Conservation (phyloP, 164 flowering plant species). For the Liriodendron chinense region DNA sequence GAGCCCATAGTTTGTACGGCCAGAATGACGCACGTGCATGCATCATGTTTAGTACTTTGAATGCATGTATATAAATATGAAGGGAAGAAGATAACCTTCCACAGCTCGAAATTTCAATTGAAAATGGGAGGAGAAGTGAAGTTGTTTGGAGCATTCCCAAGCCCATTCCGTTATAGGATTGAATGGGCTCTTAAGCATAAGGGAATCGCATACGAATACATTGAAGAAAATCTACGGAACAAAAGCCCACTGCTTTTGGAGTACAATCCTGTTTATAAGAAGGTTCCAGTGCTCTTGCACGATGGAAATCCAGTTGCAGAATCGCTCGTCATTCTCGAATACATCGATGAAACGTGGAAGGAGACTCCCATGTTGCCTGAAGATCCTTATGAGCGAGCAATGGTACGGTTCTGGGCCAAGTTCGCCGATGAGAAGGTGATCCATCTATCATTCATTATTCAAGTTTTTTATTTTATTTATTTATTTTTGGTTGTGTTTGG, state of each 20-base stretch:
- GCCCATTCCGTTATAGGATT: slow-evolving; percentile 12
- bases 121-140: slow-evolving; percentile 11
- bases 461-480: too few species aligned
- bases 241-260: slow-evolving; percentile 24
- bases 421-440: slow-evolving; percentile 2
- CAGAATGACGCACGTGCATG: not conserved
- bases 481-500: too few species aligned
- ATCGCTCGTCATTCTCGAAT: slow-evolving; percentile 10
- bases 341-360: slow-evolving; percentile 9
- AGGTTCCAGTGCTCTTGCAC: slow-evolving; percentile 13
- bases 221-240: slow-evolving; percentile 23
- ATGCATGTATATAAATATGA: not conserved
- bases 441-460: not conserved
- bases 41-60: not conserved
- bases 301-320: slow-evolving; percentile 6
- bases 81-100: not conserved
- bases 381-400: slow-evolving; percentile 20
- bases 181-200: slow-evolving; percentile 28
- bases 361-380: slow-evolving; percentile 19
- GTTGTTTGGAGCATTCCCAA: slow-evolving; percentile 19
- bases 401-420: slow-evolving; percentile 28
- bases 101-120: not conserved
- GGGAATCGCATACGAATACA: slow-evolving; percentile 25
- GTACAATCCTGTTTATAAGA: slow-evolving; percentile 13
- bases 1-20: not conserved